phyloP scores from a whole-genome alignment of 83 land plant genomes.

The Picea abies region DNA sequence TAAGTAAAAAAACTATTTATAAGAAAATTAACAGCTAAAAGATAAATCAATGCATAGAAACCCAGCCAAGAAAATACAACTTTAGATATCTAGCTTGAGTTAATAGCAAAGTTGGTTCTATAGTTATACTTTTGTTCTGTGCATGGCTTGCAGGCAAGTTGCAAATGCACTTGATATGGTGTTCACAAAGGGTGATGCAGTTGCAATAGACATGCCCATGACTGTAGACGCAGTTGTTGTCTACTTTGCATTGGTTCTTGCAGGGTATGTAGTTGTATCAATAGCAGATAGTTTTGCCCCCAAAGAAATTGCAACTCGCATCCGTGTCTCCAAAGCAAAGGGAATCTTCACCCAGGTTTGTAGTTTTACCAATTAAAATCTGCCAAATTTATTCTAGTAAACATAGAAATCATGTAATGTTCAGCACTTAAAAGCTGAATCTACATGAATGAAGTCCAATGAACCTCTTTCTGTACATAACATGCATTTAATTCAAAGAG shows the following conservation, averaged over 20 bases:
- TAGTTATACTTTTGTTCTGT: neutral
- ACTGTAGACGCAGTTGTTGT: slow-evolving; percentile 74
- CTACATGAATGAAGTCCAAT: neutral
- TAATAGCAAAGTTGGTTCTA: slow-evolving; percentile 3
- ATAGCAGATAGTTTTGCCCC: slow-evolving; percentile 97
- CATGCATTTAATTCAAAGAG: slow-evolving; percentile 7
- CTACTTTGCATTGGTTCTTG: slow-evolving; percentile 83
- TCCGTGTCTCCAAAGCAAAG: slow-evolving; percentile 87
- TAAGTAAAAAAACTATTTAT: neutral
- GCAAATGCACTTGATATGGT: slow-evolving; percentile 87
- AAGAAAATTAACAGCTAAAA: neutral
- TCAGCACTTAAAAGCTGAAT: neutral
- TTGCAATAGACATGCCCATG: slow-evolving; percentile 99
- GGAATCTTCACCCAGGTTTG: slow-evolving; percentile 94
- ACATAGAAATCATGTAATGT: neutral
- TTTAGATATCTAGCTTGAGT: slow-evolving; percentile 1
- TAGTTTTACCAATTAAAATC: neutral
- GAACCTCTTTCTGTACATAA: neutral
- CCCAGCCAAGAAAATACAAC: neutral
- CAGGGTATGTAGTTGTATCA: slow-evolving; percentile 90
- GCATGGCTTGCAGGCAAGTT: slow-evolving; percentile 51
- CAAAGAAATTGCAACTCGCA: slow-evolving; percentile 80
- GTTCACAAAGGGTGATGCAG: slow-evolving; percentile 78
- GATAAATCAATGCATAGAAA: neutral
- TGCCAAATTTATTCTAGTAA: neutral